Conservation (phyloP, 139 green algal species). For the Nannochloris sp. region DNA sequence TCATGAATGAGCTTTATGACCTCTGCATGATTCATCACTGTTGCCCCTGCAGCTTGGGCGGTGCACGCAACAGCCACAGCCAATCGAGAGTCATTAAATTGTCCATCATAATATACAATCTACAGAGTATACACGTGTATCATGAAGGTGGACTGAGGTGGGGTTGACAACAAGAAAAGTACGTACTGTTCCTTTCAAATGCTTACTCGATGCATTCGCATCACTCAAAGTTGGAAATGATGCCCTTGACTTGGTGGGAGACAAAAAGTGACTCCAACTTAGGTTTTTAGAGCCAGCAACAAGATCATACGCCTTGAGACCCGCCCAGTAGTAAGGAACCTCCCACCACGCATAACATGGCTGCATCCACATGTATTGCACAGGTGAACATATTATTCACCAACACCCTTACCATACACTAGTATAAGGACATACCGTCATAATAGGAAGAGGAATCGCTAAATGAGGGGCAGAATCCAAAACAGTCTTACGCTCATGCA, state of each 20-base stretch:
- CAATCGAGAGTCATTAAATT: conserved; percentile 93
- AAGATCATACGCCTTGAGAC: conserved; percentile 89
- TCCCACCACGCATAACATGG: conserved; percentile 99
- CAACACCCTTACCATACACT: no score
- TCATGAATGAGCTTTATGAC: conserved; percentile 70
- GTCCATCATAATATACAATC: conserved; percentile 93
- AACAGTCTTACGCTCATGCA: conserved; percentile 73
- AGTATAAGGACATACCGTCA: conserved; percentile 46
- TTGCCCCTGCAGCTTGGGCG: conserved; percentile 73
- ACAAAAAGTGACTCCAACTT: conserved; percentile 67
- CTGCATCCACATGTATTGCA: background rate
- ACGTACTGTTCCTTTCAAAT: conserved; percentile 27
- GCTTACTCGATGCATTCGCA: conserved; percentile 26
- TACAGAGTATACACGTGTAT: background rate
- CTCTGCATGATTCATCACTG: conserved; percentile 76
- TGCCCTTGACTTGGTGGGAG: conserved; percentile 35
- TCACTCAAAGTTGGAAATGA: conserved; percentile 70
- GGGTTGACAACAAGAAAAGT: conserved; percentile 60
- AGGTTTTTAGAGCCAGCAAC: conserved; percentile 69
- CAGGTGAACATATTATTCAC: background rate
- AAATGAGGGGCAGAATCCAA: conserved; percentile 83
- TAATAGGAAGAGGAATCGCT: conserved; percentile 64
- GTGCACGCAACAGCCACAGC: conserved; percentile 80
- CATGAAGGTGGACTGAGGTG: background rate
- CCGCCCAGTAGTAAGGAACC: conserved; percentile 94